Percentiles rank a stretch among this genome's conserved stretches.
Evolutionary conservation across 2,329 filamentous ascomycete species (phyloP).

Genomic region (Xylaria sp.): DNA sequence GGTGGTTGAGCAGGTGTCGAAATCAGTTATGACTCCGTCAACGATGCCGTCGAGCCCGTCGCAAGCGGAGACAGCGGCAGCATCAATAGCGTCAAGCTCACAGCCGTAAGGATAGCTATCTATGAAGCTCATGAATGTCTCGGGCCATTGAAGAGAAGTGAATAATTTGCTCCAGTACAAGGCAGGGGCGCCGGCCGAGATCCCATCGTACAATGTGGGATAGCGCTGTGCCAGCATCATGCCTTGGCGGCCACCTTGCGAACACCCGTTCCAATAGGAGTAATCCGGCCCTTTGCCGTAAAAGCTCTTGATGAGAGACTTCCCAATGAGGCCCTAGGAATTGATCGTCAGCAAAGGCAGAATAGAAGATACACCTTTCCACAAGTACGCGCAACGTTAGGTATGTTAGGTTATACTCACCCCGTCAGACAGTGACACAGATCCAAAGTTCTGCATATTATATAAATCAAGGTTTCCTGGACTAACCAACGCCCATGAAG

Average conservation of each 20-base stretch:
- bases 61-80: constrained; percentile 12
- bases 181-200: constrained; percentile 53
- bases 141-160: constrained; percentile 25
- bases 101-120: constrained; percentile 26
- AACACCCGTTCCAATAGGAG: constrained; percentile 59
- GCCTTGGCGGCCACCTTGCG: constrained; percentile 60
- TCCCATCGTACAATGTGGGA: constrained; percentile 59
- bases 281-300: constrained; percentile 46
- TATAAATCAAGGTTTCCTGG: constrained; percentile 37
- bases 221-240: constrained; percentile 57
- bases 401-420: constrained; percentile 3
- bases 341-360: not conserved
- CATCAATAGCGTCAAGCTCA: constrained; percentile 21
- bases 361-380: not conserved
- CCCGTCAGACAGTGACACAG: constrained; percentile 38
- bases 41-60: constrained; percentile 16
- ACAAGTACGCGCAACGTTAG: not conserved
- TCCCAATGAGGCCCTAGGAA: constrained; percentile 46
- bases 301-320: constrained; percentile 48
- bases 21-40: constrained; percentile 22
- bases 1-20: too few relatives aligned
- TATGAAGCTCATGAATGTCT: constrained; percentile 27
- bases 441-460: constrained; percentile 37
- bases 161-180: constrained; percentile 28
- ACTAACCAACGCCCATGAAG: constrained; percentile 26